These are phyloP conservation scores for Leptomonas pyrrhocoris DNA, from an alignment of 208 protist species.

Conservation along the genomic window DNA sequence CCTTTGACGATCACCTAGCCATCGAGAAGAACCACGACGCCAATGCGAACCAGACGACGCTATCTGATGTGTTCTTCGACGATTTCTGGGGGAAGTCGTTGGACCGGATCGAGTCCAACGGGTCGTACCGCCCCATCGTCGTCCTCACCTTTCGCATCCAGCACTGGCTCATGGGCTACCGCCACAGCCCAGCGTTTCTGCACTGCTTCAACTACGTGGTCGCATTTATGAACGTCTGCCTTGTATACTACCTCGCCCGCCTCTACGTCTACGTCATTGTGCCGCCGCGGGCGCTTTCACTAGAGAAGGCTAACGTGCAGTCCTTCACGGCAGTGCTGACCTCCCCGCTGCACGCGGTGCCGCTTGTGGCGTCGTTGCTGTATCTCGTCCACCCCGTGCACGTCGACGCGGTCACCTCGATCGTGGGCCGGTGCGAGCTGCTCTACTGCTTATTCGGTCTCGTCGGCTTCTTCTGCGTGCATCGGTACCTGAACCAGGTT, in stretches of 20 bases:
- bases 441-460: slow-evolving; percentile 74
- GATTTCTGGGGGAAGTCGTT: slow-evolving; percentile 77
- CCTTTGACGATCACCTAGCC: slow-evolving; percentile 80
- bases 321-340: slow-evolving; percentile 20
- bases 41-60: slow-evolving; percentile 24
- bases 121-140: slow-evolving; percentile 65
- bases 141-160: slow-evolving; percentile 70
- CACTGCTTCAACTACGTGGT: slow-evolving; percentile 51
- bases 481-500: slow-evolving; percentile 33
- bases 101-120: slow-evolving; percentile 40
- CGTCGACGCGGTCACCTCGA: slow-evolving; percentile 83
- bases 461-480: slow-evolving; percentile 43
- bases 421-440: slow-evolving; percentile 83
- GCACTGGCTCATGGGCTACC: slow-evolving; percentile 64
- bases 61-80: slow-evolving; percentile 46
- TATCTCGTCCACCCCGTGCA: slow-evolving; percentile 88
- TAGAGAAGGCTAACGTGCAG: background rate
- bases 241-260: slow-evolving; percentile 53
- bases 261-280: slow-evolving; percentile 34
- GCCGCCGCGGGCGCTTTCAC: background rate
- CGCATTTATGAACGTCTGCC: slow-evolving; percentile 47
- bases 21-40: slow-evolving; percentile 51
- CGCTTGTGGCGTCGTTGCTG: slow-evolving; percentile 49
- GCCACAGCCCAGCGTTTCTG: slow-evolving; percentile 38
- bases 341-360: slow-evolving; percentile 26